Evolutionary conservation across 306 rosid genomes (phyloP).

Genomic region (Fragaria nilgerrensis): DNA sequence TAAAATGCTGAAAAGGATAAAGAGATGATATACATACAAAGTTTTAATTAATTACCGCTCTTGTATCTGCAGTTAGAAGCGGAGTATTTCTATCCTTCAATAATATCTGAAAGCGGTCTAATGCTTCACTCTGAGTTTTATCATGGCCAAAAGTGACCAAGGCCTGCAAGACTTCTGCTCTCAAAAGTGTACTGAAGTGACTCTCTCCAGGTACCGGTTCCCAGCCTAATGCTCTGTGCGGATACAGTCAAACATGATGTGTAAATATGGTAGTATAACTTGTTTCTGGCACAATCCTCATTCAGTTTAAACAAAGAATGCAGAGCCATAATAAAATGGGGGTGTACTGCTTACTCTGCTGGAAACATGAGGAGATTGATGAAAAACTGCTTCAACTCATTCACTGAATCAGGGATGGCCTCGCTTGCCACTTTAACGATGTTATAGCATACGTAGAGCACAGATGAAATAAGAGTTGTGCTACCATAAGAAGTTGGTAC

Average conservation of each 20-base stretch:
- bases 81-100: conserved; percentile 42
- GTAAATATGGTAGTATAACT: not conserved
- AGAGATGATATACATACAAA: not conserved
- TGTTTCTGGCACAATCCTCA: not conserved
- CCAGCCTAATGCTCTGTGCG: conserved; percentile 59
- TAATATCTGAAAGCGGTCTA: conserved; percentile 39
- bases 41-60: conserved; percentile 29
- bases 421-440: conserved; percentile 36
- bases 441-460: conserved; percentile 40
- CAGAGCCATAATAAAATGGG: not conserved
- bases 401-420: conserved; percentile 51
- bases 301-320: not conserved
- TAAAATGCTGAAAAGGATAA: not conserved
- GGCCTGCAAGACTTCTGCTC: conserved; percentile 45
- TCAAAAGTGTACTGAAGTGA: conserved; percentile 42
- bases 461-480: conserved; percentile 14
- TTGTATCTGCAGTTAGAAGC: conserved; percentile 53
- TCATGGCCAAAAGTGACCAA: conserved; percentile 52
- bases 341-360: conserved; percentile 40
- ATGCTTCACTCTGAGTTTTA: conserved; percentile 52
- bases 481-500: conserved; percentile 1
- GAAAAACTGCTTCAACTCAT: conserved; percentile 52
- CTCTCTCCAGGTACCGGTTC: conserved; percentile 47
- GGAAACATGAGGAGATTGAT: conserved; percentile 48
- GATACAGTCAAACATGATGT: not conserved